These are phyloP conservation scores for Marchantia polymorpha DNA, from an alignment of 225 moss, liverwort and hornwort genomes.

Conservation along the genomic window DNA sequence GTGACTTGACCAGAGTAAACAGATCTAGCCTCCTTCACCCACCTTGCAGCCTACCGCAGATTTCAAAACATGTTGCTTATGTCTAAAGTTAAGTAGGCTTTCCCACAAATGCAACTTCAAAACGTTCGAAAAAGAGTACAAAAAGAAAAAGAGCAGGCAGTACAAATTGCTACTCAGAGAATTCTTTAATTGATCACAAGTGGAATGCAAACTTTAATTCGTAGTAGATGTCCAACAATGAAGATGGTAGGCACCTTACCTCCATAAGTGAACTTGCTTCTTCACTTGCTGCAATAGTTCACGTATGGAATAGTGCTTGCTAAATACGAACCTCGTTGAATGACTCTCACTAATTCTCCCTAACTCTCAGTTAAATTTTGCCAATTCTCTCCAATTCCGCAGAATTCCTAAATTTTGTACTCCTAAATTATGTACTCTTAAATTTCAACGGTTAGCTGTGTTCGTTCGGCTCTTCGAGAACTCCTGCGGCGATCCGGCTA, in stretches of 20 bases:
- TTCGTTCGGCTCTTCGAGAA: no score
- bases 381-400: no score
- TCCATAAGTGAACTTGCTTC: slow-evolving; percentile 72
- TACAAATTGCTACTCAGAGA: background rate
- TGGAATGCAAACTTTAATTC: background rate
- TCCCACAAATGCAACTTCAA: background rate
- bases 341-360: no score
- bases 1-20: slow-evolving; percentile 67
- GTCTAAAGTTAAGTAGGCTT: background rate
- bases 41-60: slow-evolving; percentile 71
- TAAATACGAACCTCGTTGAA: no score
- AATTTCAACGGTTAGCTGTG: no score
- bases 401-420: no score
- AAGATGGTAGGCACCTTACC: slow-evolving; percentile 33
- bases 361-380: no score
- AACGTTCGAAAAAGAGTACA: background rate
- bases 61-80: background rate
- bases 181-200: background rate
- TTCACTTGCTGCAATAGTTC: no score
- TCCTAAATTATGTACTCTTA: no score
- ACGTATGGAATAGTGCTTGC: no score
- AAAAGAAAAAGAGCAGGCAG: no score
- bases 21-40: slow-evolving; percentile 72
- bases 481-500: no score
- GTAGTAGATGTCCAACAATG: background rate